Conservation (phyloP, 768 basidiomycete genomes). For the Trametopsis cervina region DNA sequence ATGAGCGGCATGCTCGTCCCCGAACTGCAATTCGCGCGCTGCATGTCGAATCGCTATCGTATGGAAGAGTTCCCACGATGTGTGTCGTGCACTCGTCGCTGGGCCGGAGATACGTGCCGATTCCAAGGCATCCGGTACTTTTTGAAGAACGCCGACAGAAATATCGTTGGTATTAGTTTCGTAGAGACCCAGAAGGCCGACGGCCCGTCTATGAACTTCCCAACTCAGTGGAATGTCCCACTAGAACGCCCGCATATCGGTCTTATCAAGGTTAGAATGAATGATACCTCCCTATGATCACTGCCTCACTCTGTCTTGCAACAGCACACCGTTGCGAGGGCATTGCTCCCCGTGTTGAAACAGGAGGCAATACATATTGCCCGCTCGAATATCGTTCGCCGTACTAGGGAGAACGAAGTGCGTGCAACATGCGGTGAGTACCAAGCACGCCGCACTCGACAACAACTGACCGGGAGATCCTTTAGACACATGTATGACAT, state of each 20-base stretch:
- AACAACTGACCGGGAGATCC: constrained; percentile 10
- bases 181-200: constrained; percentile 56
- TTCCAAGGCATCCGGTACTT: constrained; percentile 83
- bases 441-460: neutral
- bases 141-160: constrained; percentile 51
- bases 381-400: constrained; percentile 51
- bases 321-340: constrained; percentile 61
- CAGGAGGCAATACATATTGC: constrained; percentile 58
- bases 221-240: constrained; percentile 58
- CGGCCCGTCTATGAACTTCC: constrained; percentile 55
- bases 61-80: constrained; percentile 71
- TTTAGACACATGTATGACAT: constrained; percentile 89
- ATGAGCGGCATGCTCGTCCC: constrained; percentile 32
- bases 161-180: constrained; percentile 63
- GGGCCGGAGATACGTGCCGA: constrained; percentile 84
- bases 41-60: constrained; percentile 79
- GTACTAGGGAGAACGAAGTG: constrained; percentile 74
- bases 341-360: constrained; percentile 59
- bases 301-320: constrained; percentile 1
- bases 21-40: constrained; percentile 72
- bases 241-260: constrained; percentile 43
- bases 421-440: constrained; percentile 78
- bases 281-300: neutral
- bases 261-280: constrained; percentile 54
- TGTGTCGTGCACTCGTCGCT: constrained; percentile 77